A percentile compares a stretch with the other conserved stretches of the same genome.
phyloP scores from a whole-genome alignment of 495 filamentous ascomycete genomes.

The Podospora pseudopauciseta region DNA sequence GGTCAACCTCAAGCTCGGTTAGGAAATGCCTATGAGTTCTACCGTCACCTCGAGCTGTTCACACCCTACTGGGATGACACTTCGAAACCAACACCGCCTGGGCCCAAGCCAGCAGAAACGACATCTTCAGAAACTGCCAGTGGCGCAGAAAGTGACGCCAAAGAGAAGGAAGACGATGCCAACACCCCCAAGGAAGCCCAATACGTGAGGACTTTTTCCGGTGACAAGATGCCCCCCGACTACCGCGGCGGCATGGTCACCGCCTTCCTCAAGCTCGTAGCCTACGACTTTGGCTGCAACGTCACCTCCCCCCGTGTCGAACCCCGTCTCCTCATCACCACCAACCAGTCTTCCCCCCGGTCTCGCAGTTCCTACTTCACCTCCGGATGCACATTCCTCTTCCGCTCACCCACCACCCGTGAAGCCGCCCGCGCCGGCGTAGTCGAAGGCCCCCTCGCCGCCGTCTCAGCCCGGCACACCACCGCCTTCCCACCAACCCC shows the following conservation, averaged over 20 bases:
- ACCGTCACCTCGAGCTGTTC: constrained; percentile 50
- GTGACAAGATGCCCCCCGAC: constrained; percentile 70
- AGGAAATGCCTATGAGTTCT: constrained; percentile 58
- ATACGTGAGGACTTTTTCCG: constrained; percentile 54
- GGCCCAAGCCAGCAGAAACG: constrained; percentile 9
- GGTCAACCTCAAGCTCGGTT: constrained; percentile 46
- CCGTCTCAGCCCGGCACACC: constrained; percentile 53
- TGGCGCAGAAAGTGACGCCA: neutral
- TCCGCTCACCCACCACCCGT: constrained; percentile 63
- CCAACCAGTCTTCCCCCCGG: constrained; percentile 47
- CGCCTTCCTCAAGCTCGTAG: constrained; percentile 71
- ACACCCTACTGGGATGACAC: constrained; percentile 53
- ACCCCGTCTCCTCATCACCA: constrained; percentile 58
- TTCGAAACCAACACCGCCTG: constrained; percentile 31
- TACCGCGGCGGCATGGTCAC: constrained; percentile 66
- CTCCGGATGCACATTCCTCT: constrained; percentile 55
- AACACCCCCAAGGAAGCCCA: constrained; percentile 4
- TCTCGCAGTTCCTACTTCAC: constrained; percentile 49
- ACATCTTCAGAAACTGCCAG: constrained; percentile 18
- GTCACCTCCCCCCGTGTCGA: constrained; percentile 58
- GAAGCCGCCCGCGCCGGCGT: constrained; percentile 67
- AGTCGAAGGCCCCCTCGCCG: constrained; percentile 73
- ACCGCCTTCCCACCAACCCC: constrained; percentile 40
- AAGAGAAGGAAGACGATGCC: constrained; percentile 19
- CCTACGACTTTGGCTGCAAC: constrained; percentile 77